Evolutionary conservation across 1,284 basidiomycete genomes (phyloP), one percentile per base, ranked within the genome.

Genomic region (Xerocomus minutiporus): DNA sequence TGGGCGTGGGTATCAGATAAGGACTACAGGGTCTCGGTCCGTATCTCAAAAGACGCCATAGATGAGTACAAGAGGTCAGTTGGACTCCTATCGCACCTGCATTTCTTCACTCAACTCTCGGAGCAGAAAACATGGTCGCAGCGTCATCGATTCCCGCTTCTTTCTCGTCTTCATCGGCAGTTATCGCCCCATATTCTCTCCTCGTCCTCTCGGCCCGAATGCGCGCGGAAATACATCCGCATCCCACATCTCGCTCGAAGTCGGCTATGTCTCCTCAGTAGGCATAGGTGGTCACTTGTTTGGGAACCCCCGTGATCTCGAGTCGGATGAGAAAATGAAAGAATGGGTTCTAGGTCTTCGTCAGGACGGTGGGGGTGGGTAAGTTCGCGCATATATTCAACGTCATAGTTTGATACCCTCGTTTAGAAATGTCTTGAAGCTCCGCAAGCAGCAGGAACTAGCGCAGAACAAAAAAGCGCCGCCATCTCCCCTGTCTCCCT

Each of bases 351-450:
- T 73, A 11, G 82, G 78, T 11, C 64, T 85, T 48, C 73, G 71
- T 50, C 61, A 75, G 50, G 72, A 73, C 42, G 82, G 81, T 26
- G 80, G 81, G 48, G 78, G 71, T 58, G 82, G 80, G 81, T 81
- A 62, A 64, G 75, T 70, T 56, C 8, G 23, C 9, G 38, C 48
- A 50, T 48, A 54, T 23, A 20, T 42, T 32, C 45, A 38, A 35
- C 8, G 17, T 38, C 49, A 26, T 29, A 26, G n/a, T 51, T 55
- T 54, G 49, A 63, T 57, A 20, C 32, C 29, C 45, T 5, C n/a
- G 12, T 39, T 20, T 50, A 80, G 77, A 31, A 80, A 81, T 51
- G 56, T 78, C 32, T 64, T 80, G 32, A 77, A 73, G 59, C 61
- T 74, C 38, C 71, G 68, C 56, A 73, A 73, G 48, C 61, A 64